Evolutionary conservation across 371 early-diverging fungal genomes (phyloP), one percentile per base, ranked within the genome.

Genomic region (Mucor lusitanicus): DNA sequence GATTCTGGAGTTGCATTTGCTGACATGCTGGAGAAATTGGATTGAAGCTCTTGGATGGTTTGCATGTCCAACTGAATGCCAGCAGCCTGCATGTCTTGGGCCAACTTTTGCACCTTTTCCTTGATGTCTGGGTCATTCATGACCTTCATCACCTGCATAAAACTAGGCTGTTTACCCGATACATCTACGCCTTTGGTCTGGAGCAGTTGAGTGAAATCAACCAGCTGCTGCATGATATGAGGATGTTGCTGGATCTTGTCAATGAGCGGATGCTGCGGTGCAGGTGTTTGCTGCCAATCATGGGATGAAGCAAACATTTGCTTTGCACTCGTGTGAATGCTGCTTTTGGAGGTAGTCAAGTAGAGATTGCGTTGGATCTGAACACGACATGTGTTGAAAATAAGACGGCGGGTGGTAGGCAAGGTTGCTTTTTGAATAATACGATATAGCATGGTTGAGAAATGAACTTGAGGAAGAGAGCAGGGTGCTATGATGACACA

Each of bases 91-190:
- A 82, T 76, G 25, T 72, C 76, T 56, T 74, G 69, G 12, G 70
- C 73, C 3, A 82, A 56, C 19, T 69, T 61, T 37, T 65, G 50
- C 3, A 76, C 72, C 6, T 63, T 66, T 48, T 68, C 72, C 30
- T 69, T 69, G 46, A 79, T 64, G 56, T 79, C 79, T 9, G 76
- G 74, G 67, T 82, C 82, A 30, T 69, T 72, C 82, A 82, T 79
- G 37, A 82, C 68, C 40, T 79, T 77, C 67, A 82, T 69, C 3
- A 80, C 60, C 67, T 82, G 74, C 61, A 71, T 68, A 61, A 71
- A 77, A 55, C 69, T 73, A 11, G 76, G 77, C 30, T 72, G 66
- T 35, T 74, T 70, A 3, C 77, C 79, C 7, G 64, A 59, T 5
- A 68, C 59, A 70, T 77, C 71, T 9, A 81, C 54, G 19, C 76